These are phyloP conservation scores for Phytophthora tubulina DNA, from an alignment of 352 stramenopile species.

Conservation along the genomic window DNA sequence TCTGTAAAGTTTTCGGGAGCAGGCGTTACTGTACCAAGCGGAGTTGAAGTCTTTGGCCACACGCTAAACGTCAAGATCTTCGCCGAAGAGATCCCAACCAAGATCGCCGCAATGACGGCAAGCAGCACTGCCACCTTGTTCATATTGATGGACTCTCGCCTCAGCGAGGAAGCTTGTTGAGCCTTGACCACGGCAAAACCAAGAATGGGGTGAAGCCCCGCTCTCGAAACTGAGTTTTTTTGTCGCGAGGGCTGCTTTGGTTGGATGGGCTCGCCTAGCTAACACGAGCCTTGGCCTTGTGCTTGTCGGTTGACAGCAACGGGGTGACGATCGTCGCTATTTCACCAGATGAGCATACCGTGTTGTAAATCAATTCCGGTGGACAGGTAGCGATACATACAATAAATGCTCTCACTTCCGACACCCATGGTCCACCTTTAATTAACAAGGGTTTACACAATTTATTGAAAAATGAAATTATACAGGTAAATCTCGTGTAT, in stretches of 20 bases:
- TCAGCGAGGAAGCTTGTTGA: conserved; percentile 28
- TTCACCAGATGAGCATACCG: conserved; percentile 36
- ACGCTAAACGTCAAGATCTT: conserved; percentile 17
- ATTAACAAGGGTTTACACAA: no score
- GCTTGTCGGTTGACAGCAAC: conserved; percentile 21
- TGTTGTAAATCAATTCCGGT: conserved; percentile 37
- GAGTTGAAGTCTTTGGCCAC: conserved; percentile 12
- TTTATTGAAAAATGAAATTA: no score
- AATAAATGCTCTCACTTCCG: no score
- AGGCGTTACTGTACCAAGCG: conserved; percentile 13
- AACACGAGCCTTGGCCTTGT: conserved; percentile 6
- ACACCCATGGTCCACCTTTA: no score
- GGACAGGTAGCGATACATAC: conserved; percentile 21
- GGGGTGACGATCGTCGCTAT: conserved; percentile 19
- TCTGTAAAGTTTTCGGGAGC: conserved; percentile 15
- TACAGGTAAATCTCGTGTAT: no score
- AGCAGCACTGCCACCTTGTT: conserved; percentile 18
- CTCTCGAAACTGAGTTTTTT: conserved; percentile 21
- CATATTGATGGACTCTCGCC: conserved; percentile 22
- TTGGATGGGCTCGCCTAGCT: conserved; percentile 9
- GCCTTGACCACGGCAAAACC: conserved; percentile 21
- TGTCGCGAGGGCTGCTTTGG: conserved; percentile 12
- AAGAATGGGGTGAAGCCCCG: conserved; percentile 26
- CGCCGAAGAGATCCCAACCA: conserved; percentile 16
- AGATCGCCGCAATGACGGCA: conserved; percentile 11